phyloP scores from a whole-genome alignment of 495 filamentous ascomycete genomes.

The Aspergillus funiculosus region DNA sequence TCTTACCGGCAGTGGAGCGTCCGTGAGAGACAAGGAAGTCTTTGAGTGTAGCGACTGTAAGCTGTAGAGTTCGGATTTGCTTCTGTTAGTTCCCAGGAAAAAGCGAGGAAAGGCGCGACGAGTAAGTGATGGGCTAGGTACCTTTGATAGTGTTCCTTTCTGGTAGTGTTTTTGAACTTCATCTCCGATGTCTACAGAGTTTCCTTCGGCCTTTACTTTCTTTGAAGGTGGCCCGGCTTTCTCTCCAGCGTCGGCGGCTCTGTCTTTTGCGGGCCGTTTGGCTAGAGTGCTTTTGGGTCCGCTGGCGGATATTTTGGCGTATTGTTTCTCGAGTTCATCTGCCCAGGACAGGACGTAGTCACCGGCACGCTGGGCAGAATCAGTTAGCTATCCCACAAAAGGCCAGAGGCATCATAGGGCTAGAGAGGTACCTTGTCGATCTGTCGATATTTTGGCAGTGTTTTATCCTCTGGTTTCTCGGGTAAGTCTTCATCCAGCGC shows the following conservation, averaged over 20 bases:
- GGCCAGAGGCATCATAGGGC: neutral
- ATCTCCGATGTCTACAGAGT: conserved; percentile 37
- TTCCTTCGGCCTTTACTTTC: conserved; percentile 45
- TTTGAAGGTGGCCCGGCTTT: conserved; percentile 35
- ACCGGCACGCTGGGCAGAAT: conserved; percentile 56
- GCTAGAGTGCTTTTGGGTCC: conserved; percentile 33
- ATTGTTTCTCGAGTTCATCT: conserved; percentile 53
- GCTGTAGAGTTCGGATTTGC: conserved; percentile 25
- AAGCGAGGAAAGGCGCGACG: conserved; percentile 3
- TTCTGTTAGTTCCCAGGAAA: too few relatives aligned
- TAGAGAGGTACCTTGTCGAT: conserved; percentile 63
- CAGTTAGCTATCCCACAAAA: neutral
- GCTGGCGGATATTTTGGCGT: conserved; percentile 34
- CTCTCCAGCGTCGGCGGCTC: conserved; percentile 24
- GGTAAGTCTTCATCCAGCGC: conserved; percentile 91
- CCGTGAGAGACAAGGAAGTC: conserved; percentile 59
- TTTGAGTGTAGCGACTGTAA: conserved; percentile 67
- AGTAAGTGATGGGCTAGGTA: too few relatives aligned
- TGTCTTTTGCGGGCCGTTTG: conserved; percentile 43
- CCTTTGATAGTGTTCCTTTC: conserved; percentile 58
- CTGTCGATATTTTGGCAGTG: conserved; percentile 71
- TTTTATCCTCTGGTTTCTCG: conserved; percentile 73
- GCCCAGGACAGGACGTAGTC: conserved; percentile 73
- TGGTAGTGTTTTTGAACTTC: conserved; percentile 58
- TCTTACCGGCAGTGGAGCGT: conserved; percentile 60